phyloP scores from a whole-genome alignment of 2,329 filamentous ascomycete species.

The Penicillium sp. region DNA sequence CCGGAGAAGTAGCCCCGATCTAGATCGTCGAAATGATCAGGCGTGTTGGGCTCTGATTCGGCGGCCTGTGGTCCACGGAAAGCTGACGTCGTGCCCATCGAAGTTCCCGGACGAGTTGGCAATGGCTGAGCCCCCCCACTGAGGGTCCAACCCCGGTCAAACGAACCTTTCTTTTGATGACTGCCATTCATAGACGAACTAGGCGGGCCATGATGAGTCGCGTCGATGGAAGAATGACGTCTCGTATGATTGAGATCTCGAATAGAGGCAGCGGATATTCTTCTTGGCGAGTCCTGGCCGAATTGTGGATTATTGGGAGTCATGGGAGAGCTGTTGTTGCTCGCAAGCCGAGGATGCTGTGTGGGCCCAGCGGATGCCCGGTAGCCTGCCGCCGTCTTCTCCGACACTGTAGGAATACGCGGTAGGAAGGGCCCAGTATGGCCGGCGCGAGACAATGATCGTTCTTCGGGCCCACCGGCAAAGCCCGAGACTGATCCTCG shows the following conservation, averaged over 20 bases:
- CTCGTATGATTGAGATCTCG: slow-evolving; percentile 79
- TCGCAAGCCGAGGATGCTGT: slow-evolving; percentile 33
- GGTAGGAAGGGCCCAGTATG: slow-evolving; percentile 42
- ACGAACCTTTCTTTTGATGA: slow-evolving; percentile 58
- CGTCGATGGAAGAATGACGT: slow-evolving; percentile 84
- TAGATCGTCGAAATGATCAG: slow-evolving; percentile 54
- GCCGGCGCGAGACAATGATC: slow-evolving; percentile 43
- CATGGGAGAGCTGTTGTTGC: slow-evolving; percentile 44
- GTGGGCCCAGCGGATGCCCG: slow-evolving; percentile 27
- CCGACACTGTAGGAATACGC: slow-evolving; percentile 43
- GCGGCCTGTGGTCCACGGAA: slow-evolving; percentile 23
- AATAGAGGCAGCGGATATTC: slow-evolving; percentile 77
- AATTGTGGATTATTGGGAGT: slow-evolving; percentile 45
- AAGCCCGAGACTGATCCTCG: slow-evolving; percentile 41
- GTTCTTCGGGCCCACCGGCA: slow-evolving; percentile 44
- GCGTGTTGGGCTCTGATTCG: slow-evolving; percentile 32
- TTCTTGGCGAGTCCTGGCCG: slow-evolving; percentile 42
- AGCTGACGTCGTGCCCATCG: slow-evolving; percentile 27
- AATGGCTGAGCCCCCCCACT: slow-evolving; percentile 36
- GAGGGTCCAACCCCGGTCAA: slow-evolving; percentile 61
- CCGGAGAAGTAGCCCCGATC: slow-evolving; percentile 94
- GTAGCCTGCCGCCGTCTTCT: slow-evolving; percentile 30
- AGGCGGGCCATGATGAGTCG: slow-evolving; percentile 44
- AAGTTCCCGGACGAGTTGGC: slow-evolving; percentile 35
- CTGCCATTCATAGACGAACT: slow-evolving; percentile 28